A percentile compares a stretch with the other conserved stretches of the same genome.
Evolutionary conservation across 805 yeast genomes (phyloP).

Genomic region (Candida fluviatilis): DNA sequence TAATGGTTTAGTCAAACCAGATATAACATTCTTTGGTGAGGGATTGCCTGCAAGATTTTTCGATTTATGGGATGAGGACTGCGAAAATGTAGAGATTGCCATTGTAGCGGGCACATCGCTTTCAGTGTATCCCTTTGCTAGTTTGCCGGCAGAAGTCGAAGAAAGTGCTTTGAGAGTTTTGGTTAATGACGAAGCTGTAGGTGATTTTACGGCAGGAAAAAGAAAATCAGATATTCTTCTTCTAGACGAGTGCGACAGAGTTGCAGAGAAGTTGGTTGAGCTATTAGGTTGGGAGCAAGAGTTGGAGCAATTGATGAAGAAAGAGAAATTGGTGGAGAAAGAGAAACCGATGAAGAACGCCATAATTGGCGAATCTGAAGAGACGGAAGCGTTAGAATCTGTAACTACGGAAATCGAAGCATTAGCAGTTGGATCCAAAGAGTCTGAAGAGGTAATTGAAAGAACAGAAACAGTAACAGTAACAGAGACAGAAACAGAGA

Average conservation of each 20-base stretch:
- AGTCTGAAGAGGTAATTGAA: conserved; percentile 7
- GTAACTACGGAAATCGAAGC: neutral
- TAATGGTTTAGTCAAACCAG: conserved; percentile 81
- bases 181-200: conserved; percentile 74
- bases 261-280: conserved; percentile 50
- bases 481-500: conserved; percentile 2
- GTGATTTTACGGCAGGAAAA: conserved; percentile 50
- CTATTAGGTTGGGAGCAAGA: conserved; percentile 64
- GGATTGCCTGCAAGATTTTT: conserved; percentile 70
- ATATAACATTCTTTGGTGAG: conserved; percentile 94
- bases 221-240: conserved; percentile 60
- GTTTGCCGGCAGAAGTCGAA: conserved; percentile 63
- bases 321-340: no score
- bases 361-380: neutral
- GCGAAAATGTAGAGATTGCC: conserved; percentile 56
- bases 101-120: conserved; percentile 92
- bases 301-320: conserved; percentile 6
- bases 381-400: neutral
- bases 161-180: conserved; percentile 51
- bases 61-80: conserved; percentile 58
- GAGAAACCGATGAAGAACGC: neutral
- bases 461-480: conserved; percentile 7
- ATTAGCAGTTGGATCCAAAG: conserved; percentile 6
- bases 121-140: conserved; percentile 87
- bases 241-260: conserved; percentile 63